phyloP scores from a whole-genome alignment of 345 rosid genomes.

The Rhizophora mangle region DNA sequence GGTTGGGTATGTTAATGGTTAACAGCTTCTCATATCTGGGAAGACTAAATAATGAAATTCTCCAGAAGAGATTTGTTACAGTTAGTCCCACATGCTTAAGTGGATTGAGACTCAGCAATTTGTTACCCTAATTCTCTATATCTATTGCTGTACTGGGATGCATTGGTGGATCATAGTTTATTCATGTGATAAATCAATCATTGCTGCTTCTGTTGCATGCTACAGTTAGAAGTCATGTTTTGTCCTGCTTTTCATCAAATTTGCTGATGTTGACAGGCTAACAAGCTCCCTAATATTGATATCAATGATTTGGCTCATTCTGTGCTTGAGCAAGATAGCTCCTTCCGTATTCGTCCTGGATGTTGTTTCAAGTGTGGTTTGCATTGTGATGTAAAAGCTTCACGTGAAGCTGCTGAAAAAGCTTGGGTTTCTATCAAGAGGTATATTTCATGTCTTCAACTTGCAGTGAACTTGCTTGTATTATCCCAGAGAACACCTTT shows the following conservation, averaged over 20 bases:
- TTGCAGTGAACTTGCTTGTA: conserved; percentile 2
- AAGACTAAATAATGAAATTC: no score
- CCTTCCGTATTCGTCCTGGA: conserved; percentile 37
- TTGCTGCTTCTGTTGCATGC: background rate
- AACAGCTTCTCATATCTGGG: no score
- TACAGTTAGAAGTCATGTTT: background rate
- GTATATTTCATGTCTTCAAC: conserved; percentile 23
- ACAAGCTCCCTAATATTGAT: conserved; percentile 25
- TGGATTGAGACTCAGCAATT: no score
- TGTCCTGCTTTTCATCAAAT: background rate
- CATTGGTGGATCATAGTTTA: no score
- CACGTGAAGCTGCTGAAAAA: conserved; percentile 34
- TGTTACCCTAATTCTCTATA: no score
- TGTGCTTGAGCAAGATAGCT: conserved; percentile 26
- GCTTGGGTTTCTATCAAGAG: conserved; percentile 56
- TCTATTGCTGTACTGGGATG: background rate
- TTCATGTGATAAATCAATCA: background rate
- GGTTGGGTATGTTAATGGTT: no score
- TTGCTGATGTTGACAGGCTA: conserved; percentile 28
- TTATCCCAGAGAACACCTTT: background rate
- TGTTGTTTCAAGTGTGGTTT: conserved; percentile 65
- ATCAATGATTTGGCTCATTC: conserved; percentile 29
- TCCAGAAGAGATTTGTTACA: no score
- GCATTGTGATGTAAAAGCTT: conserved; percentile 40
- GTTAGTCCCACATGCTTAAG: no score